These are phyloP conservation scores for Wolfiporia cocos DNA, from an alignment of 1,284 basidiomycete genomes.

Conservation along the genomic window DNA sequence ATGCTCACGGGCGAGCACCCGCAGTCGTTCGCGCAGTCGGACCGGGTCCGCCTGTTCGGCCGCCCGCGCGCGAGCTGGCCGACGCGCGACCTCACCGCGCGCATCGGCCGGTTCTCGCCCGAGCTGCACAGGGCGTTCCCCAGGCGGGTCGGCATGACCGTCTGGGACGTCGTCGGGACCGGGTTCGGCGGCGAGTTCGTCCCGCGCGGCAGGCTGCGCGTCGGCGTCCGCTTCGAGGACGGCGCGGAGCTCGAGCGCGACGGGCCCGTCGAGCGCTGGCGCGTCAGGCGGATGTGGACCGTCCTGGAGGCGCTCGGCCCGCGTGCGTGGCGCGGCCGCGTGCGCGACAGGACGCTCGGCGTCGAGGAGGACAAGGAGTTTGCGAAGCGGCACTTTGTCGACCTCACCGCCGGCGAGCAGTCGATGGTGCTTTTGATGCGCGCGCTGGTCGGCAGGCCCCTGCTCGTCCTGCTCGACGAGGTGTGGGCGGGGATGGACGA, in stretches of 20 bases:
- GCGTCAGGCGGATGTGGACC: slow-evolving; percentile 40
- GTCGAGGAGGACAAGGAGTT: slow-evolving; percentile 30
- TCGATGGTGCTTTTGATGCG: slow-evolving; percentile 78
- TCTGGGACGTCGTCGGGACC: slow-evolving; percentile 76
- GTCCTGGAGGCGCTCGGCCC: slow-evolving; percentile 66
- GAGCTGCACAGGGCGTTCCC: slow-evolving; percentile 93
- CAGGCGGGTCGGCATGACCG: slow-evolving; percentile 60
- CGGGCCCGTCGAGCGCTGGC: slow-evolving; percentile 35
- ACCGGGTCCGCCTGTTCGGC: slow-evolving; percentile 68
- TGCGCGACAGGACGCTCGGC: slow-evolving; percentile 2
- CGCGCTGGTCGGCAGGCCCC: slow-evolving; percentile 68
- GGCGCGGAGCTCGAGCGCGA: slow-evolving; percentile 20
- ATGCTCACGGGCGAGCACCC: slow-evolving; percentile 93
- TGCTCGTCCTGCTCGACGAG: slow-evolving; percentile 81
- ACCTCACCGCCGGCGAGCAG: slow-evolving; percentile 69
- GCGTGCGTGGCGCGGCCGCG: slow-evolving; percentile 33
- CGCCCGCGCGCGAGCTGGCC: slow-evolving; percentile 59
- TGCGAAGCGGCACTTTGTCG: slow-evolving; percentile 45
- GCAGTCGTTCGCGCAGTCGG: slow-evolving; percentile 78
- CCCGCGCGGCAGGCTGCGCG: slow-evolving; percentile 37
- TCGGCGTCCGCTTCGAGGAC: slow-evolving; percentile 35
- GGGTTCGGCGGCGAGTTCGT: slow-evolving; percentile 84
- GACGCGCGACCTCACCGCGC: slow-evolving; percentile 47
- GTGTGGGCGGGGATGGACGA: slow-evolving; percentile 89
- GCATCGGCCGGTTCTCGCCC: slow-evolving; percentile 81